Percentiles rank a stretch among this genome's conserved stretches.
Evolutionary conservation across 2,329 filamentous ascomycete species (phyloP).

Genomic region (Dissoconium aciculare): DNA sequence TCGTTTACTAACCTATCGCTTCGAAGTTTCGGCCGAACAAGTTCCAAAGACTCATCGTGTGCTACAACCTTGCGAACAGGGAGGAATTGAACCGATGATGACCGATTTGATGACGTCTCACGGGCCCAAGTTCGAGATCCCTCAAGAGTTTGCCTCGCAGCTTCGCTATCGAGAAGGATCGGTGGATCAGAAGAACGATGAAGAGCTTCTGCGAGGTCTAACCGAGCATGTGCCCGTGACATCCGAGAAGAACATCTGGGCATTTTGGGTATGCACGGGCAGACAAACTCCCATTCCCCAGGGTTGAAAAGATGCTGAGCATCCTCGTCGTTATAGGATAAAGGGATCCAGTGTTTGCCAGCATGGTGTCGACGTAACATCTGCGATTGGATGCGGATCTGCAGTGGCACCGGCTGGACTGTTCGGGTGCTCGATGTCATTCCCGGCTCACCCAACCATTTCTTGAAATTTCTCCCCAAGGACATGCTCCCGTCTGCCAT

Average conservation of each 20-base stretch:
- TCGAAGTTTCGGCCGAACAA: too few species aligned
- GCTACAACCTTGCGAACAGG: too few species aligned
- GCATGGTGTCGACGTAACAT: constrained; percentile 27
- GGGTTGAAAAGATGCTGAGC: too few species aligned
- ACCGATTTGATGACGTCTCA: too few species aligned
- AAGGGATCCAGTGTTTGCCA: constrained; percentile 24
- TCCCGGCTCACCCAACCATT: constrained; percentile 26
- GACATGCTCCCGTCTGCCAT: constrained; percentile 26
- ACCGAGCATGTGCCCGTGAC: constrained; percentile 14
- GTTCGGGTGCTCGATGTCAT: constrained; percentile 29
- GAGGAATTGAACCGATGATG: too few species aligned
- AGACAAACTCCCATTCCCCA: too few species aligned
- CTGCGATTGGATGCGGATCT: constrained; percentile 27
- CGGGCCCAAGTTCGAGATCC: too few species aligned
- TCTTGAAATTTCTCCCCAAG: constrained; percentile 25
- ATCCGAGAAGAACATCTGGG: constrained; percentile 30
- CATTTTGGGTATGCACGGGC: too few species aligned
- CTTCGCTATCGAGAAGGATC: too few species aligned
- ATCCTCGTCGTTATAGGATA: too few species aligned
- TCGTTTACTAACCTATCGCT: too few species aligned
- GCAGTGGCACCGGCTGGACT: constrained; percentile 29
- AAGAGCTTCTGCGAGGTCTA: constrained; percentile 1
- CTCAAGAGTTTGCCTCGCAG: constrained; percentile 2
- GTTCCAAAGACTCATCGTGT: too few species aligned
- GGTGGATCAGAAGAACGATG: constrained; percentile 3